Base-by-base conservation (phyloP, 2,329 filamentous ascomycete genomes). In the Cladosporium velox region DNA sequence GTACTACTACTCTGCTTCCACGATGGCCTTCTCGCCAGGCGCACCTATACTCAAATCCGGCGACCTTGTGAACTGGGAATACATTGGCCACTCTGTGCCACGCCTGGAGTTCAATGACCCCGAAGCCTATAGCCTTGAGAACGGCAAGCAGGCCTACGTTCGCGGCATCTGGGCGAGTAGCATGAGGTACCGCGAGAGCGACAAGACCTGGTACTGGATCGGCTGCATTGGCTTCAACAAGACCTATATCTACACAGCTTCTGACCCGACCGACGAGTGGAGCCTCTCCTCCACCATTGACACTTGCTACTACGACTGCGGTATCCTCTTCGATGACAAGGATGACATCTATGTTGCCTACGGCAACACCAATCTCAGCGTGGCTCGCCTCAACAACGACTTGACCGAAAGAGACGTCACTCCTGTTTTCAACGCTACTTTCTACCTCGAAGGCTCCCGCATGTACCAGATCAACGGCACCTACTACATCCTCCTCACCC, bases 291-390 rank as follows among this genome's bases (percentile, higher is more conserved):
- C 74, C 1, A 78, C 72, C 10, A 74, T 81, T 18, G 74, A 74
- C 0, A 78, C 72, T 1, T 88, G 85, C 73, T 87, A 85, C 70
- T 88, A 88, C 69, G 86, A 88, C 72, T 81, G 78, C 21, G 85
- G 86, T 0, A 73, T 88, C 0, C 72, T 88, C n/a, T 80, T 88
- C 38, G 86, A 88, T 59, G 83, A 86, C 28, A 81, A 87, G 35
- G 86, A 87, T 65, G 84, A 81, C 0, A 84, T 87, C 79, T 88
- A 87, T 61, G 81, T 88, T 0, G 83, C 80, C 0, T 86, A 86
- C 69, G 86, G 85, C 4, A 81, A 79, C 57, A 80, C 75, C 0
- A 77, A 82, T 2, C 80, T 88, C 61, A 76, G 68, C 10, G 80
- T 88, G 1, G 82, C 86, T 0, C 80, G 86, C 70, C 77, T 88